These are phyloP conservation scores for Coemansia sp. DNA, from an alignment of 192 early-diverging fungal species.

Conservation along the genomic window DNA sequence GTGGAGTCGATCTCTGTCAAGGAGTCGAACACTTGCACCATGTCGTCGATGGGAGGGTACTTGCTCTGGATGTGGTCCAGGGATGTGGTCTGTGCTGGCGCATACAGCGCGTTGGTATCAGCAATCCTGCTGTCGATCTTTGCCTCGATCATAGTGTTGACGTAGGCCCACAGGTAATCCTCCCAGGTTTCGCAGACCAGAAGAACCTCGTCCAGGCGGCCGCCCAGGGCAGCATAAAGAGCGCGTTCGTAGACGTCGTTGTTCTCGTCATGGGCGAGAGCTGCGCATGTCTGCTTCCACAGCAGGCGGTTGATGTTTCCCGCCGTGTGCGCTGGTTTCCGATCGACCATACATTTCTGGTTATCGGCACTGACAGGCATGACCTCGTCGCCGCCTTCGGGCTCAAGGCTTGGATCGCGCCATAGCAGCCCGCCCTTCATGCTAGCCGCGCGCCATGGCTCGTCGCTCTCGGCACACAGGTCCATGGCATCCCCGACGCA, in stretches of 20 bases:
- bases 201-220: slow-evolving; percentile 70
- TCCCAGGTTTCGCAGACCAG: slow-evolving; percentile 84
- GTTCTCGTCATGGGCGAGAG: slow-evolving; percentile 41
- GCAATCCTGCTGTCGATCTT: slow-evolving; percentile 52
- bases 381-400: slow-evolving; percentile 1
- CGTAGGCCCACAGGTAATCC: slow-evolving; percentile 83
- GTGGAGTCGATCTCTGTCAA: no score
- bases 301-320: slow-evolving; percentile 46
- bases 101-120: slow-evolving; percentile 24
- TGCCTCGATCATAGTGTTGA: slow-evolving; percentile 69
- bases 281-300: slow-evolving; percentile 51
- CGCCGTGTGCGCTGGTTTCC: slow-evolving; percentile 33
- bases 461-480: slow-evolving; percentile 69
- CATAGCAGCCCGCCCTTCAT: slow-evolving; percentile 65
- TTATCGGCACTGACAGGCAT: slow-evolving; percentile 22
- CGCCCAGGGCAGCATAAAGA: slow-evolving; percentile 70
- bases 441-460: slow-evolving; percentile 81
- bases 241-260: slow-evolving; percentile 75
- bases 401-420: slow-evolving; percentile 53
- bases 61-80: slow-evolving; percentile 38
- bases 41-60: slow-evolving; percentile 17
- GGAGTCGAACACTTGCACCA: no score
- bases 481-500: slow-evolving; percentile 63
- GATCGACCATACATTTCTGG: slow-evolving; percentile 5
- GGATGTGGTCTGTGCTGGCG: slow-evolving; percentile 25